Conservation (phyloP, 2,329 filamentous ascomycete genomes). For the Penicillium fuscoglaucum region DNA sequence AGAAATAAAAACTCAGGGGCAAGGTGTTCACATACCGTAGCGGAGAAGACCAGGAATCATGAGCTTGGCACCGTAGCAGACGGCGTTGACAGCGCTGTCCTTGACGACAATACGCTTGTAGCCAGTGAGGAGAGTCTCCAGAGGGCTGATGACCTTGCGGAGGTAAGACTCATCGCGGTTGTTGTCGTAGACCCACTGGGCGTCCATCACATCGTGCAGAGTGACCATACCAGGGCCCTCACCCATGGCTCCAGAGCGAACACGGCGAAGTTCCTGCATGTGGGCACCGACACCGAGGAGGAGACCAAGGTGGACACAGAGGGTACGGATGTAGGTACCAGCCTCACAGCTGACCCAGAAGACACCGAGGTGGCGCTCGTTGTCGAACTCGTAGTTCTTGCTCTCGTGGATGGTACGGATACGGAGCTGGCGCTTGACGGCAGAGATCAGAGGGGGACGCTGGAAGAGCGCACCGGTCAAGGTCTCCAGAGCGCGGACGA, state of each 20-base stretch:
- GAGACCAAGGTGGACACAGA: slow-evolving; percentile 88
- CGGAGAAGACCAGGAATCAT: slow-evolving; percentile 96
- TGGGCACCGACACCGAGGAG: slow-evolving; percentile 82
- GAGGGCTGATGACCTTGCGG: slow-evolving; percentile 83
- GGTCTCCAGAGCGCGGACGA: slow-evolving; percentile 90
- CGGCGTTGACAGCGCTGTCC: slow-evolving; percentile 92
- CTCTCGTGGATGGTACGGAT: slow-evolving; percentile 97
- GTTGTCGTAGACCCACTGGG: slow-evolving; percentile 95
- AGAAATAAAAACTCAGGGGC: neutral
- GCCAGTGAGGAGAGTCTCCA: slow-evolving; percentile 85
- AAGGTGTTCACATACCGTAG: slow-evolving; percentile 63
- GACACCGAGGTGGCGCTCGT: slow-evolving; percentile 92
- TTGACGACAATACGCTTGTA: slow-evolving; percentile 99
- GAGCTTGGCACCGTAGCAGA: slow-evolving; percentile 97
- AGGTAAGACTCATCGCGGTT: slow-evolving; percentile 91
- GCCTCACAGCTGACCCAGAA: slow-evolving; percentile 99
- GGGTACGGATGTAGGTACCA: slow-evolving; percentile 96
- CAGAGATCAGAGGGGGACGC: slow-evolving; percentile 93
- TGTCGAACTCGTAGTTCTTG: slow-evolving; percentile 96
- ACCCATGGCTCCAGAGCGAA: slow-evolving; percentile 91
- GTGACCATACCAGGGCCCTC: slow-evolving; percentile 88
- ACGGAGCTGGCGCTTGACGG: slow-evolving; percentile 97
- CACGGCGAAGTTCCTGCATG: slow-evolving; percentile 97
- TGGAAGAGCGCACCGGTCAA: slow-evolving; percentile 96
- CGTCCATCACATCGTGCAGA: slow-evolving; percentile 91